Evolutionary conservation across 345 rosid genomes (phyloP).

Genomic region (Populus davidiana): DNA sequence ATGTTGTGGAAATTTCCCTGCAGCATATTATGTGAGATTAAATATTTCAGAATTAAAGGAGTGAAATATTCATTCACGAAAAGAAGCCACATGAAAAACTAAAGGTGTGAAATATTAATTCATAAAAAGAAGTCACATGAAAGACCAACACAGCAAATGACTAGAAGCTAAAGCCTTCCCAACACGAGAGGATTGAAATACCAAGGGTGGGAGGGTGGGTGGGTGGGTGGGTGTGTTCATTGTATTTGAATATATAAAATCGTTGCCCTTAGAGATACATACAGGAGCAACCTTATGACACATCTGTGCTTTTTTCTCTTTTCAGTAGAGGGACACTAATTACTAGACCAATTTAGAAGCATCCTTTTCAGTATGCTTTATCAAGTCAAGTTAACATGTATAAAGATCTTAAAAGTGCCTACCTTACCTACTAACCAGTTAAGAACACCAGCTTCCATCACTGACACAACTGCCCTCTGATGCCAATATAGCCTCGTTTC

Average conservation of each 20-base stretch:
- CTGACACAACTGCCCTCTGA: slow-evolving; percentile 60
- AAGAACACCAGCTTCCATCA: slow-evolving; percentile 86
- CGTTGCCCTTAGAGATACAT: background rate
- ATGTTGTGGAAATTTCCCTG: background rate
- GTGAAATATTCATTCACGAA: too few relatives aligned
- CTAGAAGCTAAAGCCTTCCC: background rate
- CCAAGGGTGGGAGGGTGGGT: background rate
- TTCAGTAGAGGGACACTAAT: slow-evolving; percentile 7
- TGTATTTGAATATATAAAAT: background rate
- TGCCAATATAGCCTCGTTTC: slow-evolving; percentile 53
- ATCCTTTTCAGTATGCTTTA: background rate
- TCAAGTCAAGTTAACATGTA: slow-evolving; percentile 7
- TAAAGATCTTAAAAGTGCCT: slow-evolving; percentile 42
- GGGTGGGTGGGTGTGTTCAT: background rate
- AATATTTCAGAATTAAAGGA: background rate
- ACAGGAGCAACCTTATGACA: background rate
- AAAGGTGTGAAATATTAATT: too few relatives aligned
- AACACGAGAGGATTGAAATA: background rate
- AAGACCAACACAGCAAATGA: background rate
- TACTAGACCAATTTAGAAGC: background rate
- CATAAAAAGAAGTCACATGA: background rate
- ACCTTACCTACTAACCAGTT: slow-evolving; percentile 94
- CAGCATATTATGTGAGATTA: background rate
- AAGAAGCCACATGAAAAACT: background rate
- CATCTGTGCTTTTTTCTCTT: background rate